Base-by-base conservation (phyloP, 2,329 filamentous ascomycete species). In the Furcasterigmium furcatum region DNA sequence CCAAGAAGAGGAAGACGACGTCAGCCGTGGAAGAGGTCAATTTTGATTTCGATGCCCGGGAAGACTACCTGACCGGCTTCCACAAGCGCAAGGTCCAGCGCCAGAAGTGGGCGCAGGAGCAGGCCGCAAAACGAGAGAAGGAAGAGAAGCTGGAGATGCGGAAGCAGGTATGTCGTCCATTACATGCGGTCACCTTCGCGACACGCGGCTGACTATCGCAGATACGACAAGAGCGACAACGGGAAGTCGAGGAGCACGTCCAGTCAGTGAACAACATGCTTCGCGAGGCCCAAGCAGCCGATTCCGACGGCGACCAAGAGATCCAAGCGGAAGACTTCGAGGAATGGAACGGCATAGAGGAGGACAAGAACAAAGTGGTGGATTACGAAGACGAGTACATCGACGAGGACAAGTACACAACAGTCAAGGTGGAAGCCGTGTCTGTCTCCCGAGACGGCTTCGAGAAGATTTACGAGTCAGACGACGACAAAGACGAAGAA, bases 321-420 rank as follows among this genome's bases (percentile, higher is more conserved):
- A 56, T 50, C 4, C 58, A 63, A 6, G 63, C 65, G 7, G 59
- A 65, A n/a, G 67, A 67, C 14, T 71, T 70, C 2, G 71, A 77
- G 13, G 79, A 83, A 56, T 91, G 85, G 82, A 74, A 74, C 43
- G 88, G 86, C 1, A 75, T 91, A 43, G 71, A 75, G 18, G 83
- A 86, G 39, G 53, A 63, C 29, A 19, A 40, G 16, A 66, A 64
- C 27, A 57, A 53, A 36, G 75, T 82, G 19, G 68, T 94, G 38
- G 84, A 95, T 61, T 84, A 89, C 55, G 88, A 96, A 63, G 91
- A 92, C 55, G 91, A 97, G 65, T 99, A 96, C 68, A 81, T 96
- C 53, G 94, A 99, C 64, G 94, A 97, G 64, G 92, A 96, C 65
- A 88, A 87, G 61, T 96, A 90, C 64, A 97, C 94, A 1, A 96